Percentiles rank a stretch among this genome's conserved stretches.
Conservation (phyloP, 225 moss, liverwort and hornwort genomes). For the Physcomitrium patens region DNA sequence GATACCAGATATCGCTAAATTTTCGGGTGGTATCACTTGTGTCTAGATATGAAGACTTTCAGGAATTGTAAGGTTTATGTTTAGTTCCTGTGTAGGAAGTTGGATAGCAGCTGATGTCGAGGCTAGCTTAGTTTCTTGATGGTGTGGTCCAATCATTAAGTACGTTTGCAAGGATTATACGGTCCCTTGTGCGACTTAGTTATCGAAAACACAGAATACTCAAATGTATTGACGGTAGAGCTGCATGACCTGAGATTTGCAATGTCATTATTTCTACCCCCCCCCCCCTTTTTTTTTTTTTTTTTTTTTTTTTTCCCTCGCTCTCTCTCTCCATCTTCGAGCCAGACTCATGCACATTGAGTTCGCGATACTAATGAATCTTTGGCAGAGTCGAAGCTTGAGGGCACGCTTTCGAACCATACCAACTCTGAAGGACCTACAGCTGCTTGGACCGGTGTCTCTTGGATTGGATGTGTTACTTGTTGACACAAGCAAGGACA, state of each 20-base stretch:
- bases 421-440: slow-evolving; percentile 82
- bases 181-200: slow-evolving; percentile 6
- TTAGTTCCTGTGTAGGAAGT: neutral
- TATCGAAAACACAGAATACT: neutral
- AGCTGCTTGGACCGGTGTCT: slow-evolving; percentile 58
- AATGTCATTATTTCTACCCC: neutral
- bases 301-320: slow-evolving; percentile 5
- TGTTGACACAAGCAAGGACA: slow-evolving; percentile 78
- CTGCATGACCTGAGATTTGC: neutral
- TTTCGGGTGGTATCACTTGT: slow-evolving; percentile 6
- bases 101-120: slow-evolving; percentile 19
- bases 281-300: too few relatives aligned
- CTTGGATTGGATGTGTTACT: slow-evolving; percentile 74
- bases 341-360: too few relatives aligned
- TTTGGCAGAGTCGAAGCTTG: slow-evolving; percentile 77
- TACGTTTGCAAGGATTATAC: slow-evolving; percentile 2
- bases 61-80: neutral
- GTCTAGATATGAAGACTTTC: slow-evolving; percentile 6
- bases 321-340: slow-evolving; percentile 11
- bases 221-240: neutral
- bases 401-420: slow-evolving; percentile 72
- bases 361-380: slow-evolving; percentile 26
- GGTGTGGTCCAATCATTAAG: slow-evolving; percentile 15
- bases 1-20: slow-evolving; percentile 13
- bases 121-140: slow-evolving; percentile 19